These are phyloP conservation scores for Tetracladium setigerum DNA, from an alignment of 495 filamentous ascomycete species.

Conservation along the genomic window DNA sequence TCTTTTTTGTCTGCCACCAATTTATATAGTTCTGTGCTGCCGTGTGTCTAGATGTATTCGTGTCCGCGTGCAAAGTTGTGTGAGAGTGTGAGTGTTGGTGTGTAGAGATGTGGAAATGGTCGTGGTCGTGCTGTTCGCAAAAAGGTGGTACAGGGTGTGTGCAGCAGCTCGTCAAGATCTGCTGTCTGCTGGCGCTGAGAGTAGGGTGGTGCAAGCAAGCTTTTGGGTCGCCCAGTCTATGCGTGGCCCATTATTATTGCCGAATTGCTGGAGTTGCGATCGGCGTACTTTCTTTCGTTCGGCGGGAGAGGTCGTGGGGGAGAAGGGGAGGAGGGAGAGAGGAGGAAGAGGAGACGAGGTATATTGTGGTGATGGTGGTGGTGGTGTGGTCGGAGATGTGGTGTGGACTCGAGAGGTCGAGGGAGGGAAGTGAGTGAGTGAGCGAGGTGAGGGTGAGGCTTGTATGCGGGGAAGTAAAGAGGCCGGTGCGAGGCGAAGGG, in stretches of 20 bases:
- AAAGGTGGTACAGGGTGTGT: no score
- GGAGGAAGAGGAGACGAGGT: neutral
- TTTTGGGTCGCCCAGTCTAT: conserved; percentile 15
- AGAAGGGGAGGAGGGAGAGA: neutral
- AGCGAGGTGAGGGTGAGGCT: neutral
- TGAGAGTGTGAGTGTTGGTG: no score
- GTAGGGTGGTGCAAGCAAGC: neutral
- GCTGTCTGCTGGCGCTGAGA: no score
- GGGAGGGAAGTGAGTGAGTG: neutral
- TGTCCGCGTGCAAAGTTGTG: no score
- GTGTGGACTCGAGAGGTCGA: neutral
- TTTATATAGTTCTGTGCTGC: no score
- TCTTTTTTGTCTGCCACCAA: no score
- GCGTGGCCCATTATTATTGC: conserved; percentile 16
- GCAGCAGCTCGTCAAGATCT: no score
- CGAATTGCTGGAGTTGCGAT: conserved; percentile 6
- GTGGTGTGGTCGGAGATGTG: neutral
- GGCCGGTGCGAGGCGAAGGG: neutral
- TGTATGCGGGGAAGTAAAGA: neutral
- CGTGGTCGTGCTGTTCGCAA: no score
- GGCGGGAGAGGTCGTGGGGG: neutral
- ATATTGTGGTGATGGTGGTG: no score
- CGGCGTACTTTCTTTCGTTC: conserved; percentile 2
- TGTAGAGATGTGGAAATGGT: no score
- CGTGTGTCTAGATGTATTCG: no score